These are phyloP conservation scores for Pelargonium cotyledonis DNA, from an alignment of 441 rosid genomes.

Conservation along the genomic window DNA sequence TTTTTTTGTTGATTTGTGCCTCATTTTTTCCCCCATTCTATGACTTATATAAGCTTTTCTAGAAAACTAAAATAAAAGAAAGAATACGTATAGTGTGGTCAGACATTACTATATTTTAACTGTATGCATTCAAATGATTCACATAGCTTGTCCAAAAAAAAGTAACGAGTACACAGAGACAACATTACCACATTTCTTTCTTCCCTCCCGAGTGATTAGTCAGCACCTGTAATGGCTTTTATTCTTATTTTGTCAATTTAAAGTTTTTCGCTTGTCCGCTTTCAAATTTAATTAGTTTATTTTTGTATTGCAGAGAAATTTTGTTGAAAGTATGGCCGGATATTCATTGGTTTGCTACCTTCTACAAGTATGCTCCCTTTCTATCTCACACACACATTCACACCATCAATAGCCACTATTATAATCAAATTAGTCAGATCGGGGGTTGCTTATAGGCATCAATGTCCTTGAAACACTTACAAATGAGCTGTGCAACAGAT, in stretches of 20 bases:
- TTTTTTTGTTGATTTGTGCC: background rate
- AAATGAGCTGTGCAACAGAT: constrained; percentile 1
- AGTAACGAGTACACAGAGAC: background rate
- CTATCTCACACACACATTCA: constrained; percentile 8
- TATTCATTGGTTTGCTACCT: constrained; percentile 97
- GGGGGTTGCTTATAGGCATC: background rate
- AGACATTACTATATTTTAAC: background rate
- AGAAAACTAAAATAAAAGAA: background rate
- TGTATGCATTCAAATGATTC: background rate
- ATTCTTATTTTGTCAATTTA: background rate
- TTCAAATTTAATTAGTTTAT: constrained; percentile 7
- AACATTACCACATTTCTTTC: background rate
- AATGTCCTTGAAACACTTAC: background rate
- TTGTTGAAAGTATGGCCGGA: constrained; percentile 99
- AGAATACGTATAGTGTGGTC: background rate
- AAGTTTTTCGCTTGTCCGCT: background rate
- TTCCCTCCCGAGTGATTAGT: background rate
- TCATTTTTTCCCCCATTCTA: background rate
- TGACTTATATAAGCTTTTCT: background rate
- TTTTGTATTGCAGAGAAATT: constrained; percentile 73
- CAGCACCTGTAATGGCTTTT: background rate
- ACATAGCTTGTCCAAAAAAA: too few relatives aligned
- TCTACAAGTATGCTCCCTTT: constrained; percentile 55
- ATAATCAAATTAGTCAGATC: background rate
- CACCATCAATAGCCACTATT: background rate